Conservation (phyloP, 164 flowering plant species). For the Saururus chinensis region DNA sequence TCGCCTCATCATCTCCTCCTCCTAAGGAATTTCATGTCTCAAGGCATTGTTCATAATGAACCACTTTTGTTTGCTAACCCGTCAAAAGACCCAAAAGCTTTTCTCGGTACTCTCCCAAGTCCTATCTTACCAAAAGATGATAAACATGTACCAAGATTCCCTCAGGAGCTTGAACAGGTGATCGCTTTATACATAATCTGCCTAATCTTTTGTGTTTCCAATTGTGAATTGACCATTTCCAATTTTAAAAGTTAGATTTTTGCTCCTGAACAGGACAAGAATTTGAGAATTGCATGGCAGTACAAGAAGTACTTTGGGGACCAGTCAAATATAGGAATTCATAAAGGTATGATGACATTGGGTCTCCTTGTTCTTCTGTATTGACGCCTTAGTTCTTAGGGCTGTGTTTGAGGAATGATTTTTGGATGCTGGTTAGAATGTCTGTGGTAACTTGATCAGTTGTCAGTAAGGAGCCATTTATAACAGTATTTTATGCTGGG, state of each 20-base stretch:
- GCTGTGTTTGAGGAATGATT: too few species aligned
- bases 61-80: constrained; percentile 86
- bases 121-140: constrained; percentile 55
- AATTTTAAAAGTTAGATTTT: constrained; percentile 2
- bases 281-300: constrained; percentile 97
- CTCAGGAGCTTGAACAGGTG: constrained; percentile 49
- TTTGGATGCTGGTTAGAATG: too few species aligned
- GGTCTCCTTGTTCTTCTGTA: too few species aligned
- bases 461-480: too few species aligned
- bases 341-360: constrained; percentile 25
- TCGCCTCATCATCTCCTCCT: constrained; percentile 95
- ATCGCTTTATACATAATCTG: neutral
- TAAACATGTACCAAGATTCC: constrained; percentile 18
- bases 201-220: neutral
- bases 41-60: constrained; percentile 75
- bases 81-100: constrained; percentile 59
- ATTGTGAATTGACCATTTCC: neutral
- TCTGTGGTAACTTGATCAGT: too few species aligned
- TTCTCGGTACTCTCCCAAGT: constrained; percentile 86
- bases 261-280: constrained; percentile 42
- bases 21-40: constrained; percentile 92
- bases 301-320: constrained; percentile 83
- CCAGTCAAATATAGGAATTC: constrained; percentile 26
- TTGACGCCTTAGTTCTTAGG: too few species aligned
- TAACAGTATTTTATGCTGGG: too few species aligned